phyloP scores from a whole-genome alignment of 2,329 filamentous ascomycete species.

The Bisporella sp. region DNA sequence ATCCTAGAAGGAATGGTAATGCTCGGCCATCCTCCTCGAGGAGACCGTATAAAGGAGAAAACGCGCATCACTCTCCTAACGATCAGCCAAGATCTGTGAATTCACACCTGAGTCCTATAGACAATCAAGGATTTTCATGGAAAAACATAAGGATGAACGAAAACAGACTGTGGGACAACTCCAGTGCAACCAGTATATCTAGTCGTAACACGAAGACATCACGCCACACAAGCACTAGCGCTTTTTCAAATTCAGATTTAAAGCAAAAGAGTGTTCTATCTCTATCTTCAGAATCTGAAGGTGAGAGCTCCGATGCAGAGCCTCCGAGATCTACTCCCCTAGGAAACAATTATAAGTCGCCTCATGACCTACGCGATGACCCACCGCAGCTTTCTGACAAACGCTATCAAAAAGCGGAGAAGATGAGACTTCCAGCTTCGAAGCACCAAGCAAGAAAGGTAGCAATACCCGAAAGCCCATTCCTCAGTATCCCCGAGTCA shows the following conservation, averaged over 20 bases:
- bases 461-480: constrained; percentile 3
- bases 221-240: constrained; percentile 20
- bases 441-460: background rate
- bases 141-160: constrained; percentile 13
- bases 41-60: background rate
- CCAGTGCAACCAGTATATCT: constrained; percentile 24
- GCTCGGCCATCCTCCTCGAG: background rate
- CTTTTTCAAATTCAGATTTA: constrained; percentile 22
- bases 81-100: background rate
- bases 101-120: background rate
- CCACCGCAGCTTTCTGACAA: no score
- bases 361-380: no score
- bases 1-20: background rate
- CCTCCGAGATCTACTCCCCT: constrained; percentile 3
- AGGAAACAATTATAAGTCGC: no score
- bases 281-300: constrained; percentile 26
- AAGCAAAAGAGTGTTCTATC: constrained; percentile 26
- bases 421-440: no score
- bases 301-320: constrained; percentile 14
- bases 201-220: constrained; percentile 26
- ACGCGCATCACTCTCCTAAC: background rate
- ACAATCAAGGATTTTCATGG: constrained; percentile 19
- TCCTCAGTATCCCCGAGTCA: constrained; percentile 15
- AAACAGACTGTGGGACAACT: constrained; percentile 15
- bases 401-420: no score